Conservation (phyloP, 306 rosid species). For the Medicago ruthenica region DNA sequence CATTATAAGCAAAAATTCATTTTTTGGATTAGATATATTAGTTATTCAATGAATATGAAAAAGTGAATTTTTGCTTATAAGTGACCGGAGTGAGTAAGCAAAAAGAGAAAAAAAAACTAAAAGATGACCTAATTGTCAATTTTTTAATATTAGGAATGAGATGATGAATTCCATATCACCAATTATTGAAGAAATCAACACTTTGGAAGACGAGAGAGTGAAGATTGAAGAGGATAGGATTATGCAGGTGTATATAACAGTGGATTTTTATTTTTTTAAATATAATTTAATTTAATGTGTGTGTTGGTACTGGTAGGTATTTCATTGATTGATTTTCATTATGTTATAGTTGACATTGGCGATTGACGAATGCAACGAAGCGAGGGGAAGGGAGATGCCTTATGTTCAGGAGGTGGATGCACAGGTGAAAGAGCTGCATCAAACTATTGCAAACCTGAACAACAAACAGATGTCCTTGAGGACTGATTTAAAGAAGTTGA, state of each 20-base stretch:
- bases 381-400: slow-evolving; percentile 74
- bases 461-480: slow-evolving; percentile 70
- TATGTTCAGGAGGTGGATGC: slow-evolving; percentile 74
- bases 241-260: slow-evolving; percentile 54
- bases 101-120: not conserved
- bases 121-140: not conserved
- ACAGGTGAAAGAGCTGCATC: slow-evolving; percentile 75
- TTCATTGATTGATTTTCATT: slow-evolving; percentile 27
- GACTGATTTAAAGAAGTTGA: slow-evolving; percentile 61
- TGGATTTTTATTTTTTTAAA: not conserved
- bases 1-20: too few species aligned
- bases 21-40: too few species aligned
- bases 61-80: too few species aligned
- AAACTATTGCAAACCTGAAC: slow-evolving; percentile 70
- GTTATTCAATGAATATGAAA: too few species aligned
- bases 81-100: too few species aligned
- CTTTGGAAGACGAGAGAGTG: slow-evolving; percentile 55
- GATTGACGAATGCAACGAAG: slow-evolving; percentile 62
- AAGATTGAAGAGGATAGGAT: slow-evolving; percentile 59
- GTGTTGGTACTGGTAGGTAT: not conserved
- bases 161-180: slow-evolving; percentile 59
- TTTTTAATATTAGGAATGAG: slow-evolving; percentile 50
- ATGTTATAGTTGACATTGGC: slow-evolving; percentile 64
- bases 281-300: too few species aligned
- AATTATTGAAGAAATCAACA: slow-evolving; percentile 58